These are phyloP conservation scores for Uronychia setigera DNA, from an alignment of 73 alveolate species.

Conservation along the genomic window DNA sequence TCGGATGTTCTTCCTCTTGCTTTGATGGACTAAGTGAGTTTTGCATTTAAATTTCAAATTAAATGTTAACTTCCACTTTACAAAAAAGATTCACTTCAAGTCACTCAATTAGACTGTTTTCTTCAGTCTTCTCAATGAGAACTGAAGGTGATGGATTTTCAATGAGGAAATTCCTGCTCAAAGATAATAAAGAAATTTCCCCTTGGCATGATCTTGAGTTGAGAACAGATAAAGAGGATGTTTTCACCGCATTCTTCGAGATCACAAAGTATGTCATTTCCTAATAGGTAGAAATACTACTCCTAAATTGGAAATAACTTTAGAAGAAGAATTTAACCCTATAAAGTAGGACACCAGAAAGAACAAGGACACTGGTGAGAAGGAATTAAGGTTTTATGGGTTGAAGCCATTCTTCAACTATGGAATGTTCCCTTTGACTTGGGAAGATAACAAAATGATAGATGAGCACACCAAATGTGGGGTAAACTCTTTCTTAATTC, in stretches of 20 bases:
- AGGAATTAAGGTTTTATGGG: conserved; percentile 78
- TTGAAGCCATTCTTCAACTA: conserved; percentile 79
- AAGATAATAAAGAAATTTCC: conserved; percentile 54
- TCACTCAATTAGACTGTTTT: neutral
- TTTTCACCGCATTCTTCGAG: conserved; percentile 43
- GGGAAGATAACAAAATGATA: conserved; percentile 75
- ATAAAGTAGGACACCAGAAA: conserved; percentile 78
- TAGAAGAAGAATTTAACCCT: conserved; percentile 73
- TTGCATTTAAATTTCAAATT: too few relatives aligned
- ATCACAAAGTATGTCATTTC: conserved; percentile 42
- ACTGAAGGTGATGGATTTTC: neutral
- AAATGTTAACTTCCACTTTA: too few relatives aligned
- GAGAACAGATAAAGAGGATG: conserved; percentile 2
- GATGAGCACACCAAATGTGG: conserved; percentile 37
- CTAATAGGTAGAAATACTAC: conserved; percentile 42
- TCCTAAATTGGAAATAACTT: conserved; percentile 80
- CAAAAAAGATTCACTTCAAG: neutral
- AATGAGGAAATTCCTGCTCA: conserved; percentile 26
- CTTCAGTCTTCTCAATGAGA: neutral
- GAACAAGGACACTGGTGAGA: conserved; percentile 65
- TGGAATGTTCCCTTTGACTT: conserved; percentile 90
- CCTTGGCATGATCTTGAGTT: conserved; percentile 77
- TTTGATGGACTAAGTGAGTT: too few relatives aligned
- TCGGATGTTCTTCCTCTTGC: conserved; percentile 34
- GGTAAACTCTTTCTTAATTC: neutral